Evolutionary conservation across 805 yeast species (phyloP), one percentile per base, ranked within the genome.

Genomic region (Candida boleticola): DNA sequence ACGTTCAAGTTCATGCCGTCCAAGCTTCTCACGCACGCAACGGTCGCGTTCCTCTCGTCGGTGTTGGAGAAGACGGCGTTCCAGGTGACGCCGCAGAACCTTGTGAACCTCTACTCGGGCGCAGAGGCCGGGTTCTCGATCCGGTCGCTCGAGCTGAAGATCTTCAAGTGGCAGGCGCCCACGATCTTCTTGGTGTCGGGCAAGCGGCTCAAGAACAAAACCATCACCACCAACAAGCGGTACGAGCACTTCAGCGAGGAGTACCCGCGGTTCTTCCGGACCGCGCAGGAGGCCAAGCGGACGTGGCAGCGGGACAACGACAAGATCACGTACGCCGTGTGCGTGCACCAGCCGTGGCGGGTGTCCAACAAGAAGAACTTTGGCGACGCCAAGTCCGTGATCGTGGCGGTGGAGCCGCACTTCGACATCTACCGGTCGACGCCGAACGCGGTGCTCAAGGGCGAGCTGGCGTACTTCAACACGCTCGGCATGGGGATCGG

Each of bases 131-230:
- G 98, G 1, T 92, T 86, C 58, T 87, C 96, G 0, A 87, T 90
- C 76, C 67, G 95, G 23, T 84, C 96, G 0, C 75, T 92, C 44
- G 96, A 90, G 61, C 76, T 83, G 42, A 87, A 83, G 48, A 85
- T 84, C 0, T 80, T 88, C 68, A 88, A 89, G 52, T 92, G 97
- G 96, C 81, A 79, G 51, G 93, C 96, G 0, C 96, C 97, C 0
- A 79, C 96, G 0, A 58, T 92, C 1, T 50, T 90, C 6, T 45
- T 90, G 0, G 68, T 92, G 0, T 74, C 79, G 2, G 98, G 97
- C 0, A 74, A 71, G 50, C 57, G 79, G 36, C 57, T 82, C 19
- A 57, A 61, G 33, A 40, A 54, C 29, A 62, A 63, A 42, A 63
- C 72, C 0, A 53, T 58, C 7, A 38, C 55, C 3, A 54, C 65